These are phyloP conservation scores for Chromera velia DNA, from an alignment of 73 alveolate species.

Conservation along the genomic window DNA sequence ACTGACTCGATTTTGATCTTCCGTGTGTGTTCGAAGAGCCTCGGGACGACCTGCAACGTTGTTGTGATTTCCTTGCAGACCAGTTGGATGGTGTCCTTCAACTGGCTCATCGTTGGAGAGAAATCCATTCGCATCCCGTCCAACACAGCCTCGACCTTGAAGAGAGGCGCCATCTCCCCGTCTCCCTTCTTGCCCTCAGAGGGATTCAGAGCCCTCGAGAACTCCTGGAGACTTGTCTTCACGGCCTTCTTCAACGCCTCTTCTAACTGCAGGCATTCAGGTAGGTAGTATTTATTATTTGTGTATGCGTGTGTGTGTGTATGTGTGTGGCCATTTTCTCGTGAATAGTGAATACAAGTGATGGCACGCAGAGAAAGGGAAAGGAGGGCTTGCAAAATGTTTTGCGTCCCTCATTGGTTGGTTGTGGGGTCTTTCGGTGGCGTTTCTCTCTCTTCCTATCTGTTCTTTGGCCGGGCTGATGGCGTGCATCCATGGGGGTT, in stretches of 20 bases:
- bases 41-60: constrained; percentile 35
- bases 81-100: constrained; percentile 39
- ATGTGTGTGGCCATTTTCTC: too few species aligned
- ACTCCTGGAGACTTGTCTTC: constrained; percentile 50
- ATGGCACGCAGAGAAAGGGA: too few species aligned
- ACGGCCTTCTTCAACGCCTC: constrained; percentile 80
- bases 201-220: constrained; percentile 26
- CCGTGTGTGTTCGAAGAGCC: constrained; percentile 27
- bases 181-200: neutral
- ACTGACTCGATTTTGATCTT: constrained; percentile 23
- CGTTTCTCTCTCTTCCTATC: too few species aligned
- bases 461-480: too few species aligned
- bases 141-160: neutral
- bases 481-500: too few species aligned
- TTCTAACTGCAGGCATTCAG: constrained; percentile 32
- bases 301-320: too few species aligned
- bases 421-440: too few species aligned
- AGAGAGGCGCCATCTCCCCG: neutral
- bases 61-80: constrained; percentile 38
- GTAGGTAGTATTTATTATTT: too few species aligned
- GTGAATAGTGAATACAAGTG: too few species aligned
- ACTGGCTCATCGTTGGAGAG: constrained; percentile 42
- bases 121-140: constrained; percentile 37
- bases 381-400: too few species aligned
- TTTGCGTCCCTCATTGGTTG: too few species aligned